A percentile compares a stretch with the other conserved stretches of the same genome.
Conservation (phyloP, 2,329 filamentous ascomycete genomes). For the Aureobasidium sp. region DNA sequence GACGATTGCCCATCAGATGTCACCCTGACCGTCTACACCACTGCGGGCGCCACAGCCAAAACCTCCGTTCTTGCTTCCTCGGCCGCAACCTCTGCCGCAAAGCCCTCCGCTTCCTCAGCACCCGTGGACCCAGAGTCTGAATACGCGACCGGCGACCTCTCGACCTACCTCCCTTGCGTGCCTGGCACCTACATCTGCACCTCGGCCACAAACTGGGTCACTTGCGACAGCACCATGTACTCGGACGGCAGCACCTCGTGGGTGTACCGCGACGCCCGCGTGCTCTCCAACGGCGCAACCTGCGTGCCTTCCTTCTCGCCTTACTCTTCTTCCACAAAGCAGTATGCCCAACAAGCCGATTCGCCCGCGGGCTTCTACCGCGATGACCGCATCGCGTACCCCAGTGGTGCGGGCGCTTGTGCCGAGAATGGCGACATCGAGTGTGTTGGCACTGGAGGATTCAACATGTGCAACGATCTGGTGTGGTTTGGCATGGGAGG, state of each 20-base stretch:
- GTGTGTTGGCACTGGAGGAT: constrained; percentile 26
- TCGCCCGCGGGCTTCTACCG: constrained; percentile 25
- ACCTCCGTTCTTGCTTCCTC: background rate
- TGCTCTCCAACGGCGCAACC: constrained; percentile 31
- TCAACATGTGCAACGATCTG: constrained; percentile 28
- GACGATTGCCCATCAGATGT: constrained; percentile 9
- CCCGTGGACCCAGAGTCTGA: constrained; percentile 18
- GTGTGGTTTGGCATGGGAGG: constrained; percentile 29
- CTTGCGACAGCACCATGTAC: constrained; percentile 28
- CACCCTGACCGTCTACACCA: constrained; percentile 16
- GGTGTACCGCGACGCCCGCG: constrained; percentile 28
- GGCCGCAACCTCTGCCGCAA: background rate
- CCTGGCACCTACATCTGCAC: constrained; percentile 37
- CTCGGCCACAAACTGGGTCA: constrained; percentile 29
- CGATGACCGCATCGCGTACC: constrained; percentile 29
- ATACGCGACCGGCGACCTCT: constrained; percentile 26
- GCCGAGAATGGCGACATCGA: constrained; percentile 22
- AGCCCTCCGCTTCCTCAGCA: constrained; percentile 2
- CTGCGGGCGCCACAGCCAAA: constrained; percentile 8
- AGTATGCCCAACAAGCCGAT: constrained; percentile 25
- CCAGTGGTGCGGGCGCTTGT: constrained; percentile 25
- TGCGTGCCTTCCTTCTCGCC: constrained; percentile 30
- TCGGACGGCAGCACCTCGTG: constrained; percentile 24
- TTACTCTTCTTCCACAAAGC: constrained; percentile 19
- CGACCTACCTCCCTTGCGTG: constrained; percentile 31